These are phyloP conservation scores for Santalum album DNA, from an alignment of 164 flowering plant species.

Conservation along the genomic window DNA sequence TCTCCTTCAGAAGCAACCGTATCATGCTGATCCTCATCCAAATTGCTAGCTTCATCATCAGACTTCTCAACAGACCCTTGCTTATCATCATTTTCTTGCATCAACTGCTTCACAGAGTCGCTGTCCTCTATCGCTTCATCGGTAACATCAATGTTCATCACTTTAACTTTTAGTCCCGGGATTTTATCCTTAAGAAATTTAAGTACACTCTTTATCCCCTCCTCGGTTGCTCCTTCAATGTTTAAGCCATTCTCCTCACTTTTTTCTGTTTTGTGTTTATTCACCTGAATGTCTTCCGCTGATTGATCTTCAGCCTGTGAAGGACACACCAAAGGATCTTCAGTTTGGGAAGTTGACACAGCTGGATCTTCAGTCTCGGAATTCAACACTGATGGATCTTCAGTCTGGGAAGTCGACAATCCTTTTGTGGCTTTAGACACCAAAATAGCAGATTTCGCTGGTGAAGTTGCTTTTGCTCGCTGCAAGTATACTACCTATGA, in stretches of 20 bases:
- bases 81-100: constrained; percentile 49
- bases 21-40: constrained; percentile 48
- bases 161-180: constrained; percentile 79
- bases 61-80: constrained; percentile 29
- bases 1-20: constrained; percentile 35
- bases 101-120: constrained; percentile 46
- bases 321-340: no score
- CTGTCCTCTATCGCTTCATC: constrained; percentile 43
- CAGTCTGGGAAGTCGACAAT: constrained; percentile 28
- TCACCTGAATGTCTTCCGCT: constrained; percentile 30
- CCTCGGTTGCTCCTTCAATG: constrained; percentile 73
- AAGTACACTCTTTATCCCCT: constrained; percentile 74
- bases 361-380: no score
- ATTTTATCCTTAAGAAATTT: constrained; percentile 79
- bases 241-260: constrained; percentile 47
- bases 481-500: constrained; percentile 78
- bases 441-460: constrained; percentile 19
- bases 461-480: constrained; percentile 36
- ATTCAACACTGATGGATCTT: no score
- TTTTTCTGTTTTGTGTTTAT: constrained; percentile 36
- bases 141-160: constrained; percentile 50
- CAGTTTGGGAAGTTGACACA: constrained; percentile 31
- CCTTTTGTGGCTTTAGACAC: constrained; percentile 34
- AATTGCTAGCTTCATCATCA: constrained; percentile 36
- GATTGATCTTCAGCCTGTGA: constrained; percentile 17